Evolutionary conservation across 2,329 filamentous ascomycete genomes (phyloP).

Genomic region (Colletotrichum euphorbiae): DNA sequence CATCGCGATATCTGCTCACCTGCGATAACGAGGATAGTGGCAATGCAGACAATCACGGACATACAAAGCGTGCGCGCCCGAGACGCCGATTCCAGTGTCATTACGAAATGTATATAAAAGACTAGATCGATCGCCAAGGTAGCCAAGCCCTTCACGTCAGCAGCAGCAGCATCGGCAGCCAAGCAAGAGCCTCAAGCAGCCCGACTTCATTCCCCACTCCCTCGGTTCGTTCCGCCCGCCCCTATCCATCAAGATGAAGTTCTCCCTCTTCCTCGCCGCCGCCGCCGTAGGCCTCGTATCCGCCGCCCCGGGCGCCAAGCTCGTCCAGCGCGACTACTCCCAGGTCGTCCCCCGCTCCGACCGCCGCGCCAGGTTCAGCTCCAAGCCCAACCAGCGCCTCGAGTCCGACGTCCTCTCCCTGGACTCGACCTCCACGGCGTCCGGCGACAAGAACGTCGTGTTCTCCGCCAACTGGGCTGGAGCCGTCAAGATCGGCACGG

Average conservation of each 20-base stretch:
- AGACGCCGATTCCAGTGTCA: background rate
- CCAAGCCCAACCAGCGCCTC: conserved; percentile 39
- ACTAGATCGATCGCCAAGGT: conserved; percentile 12
- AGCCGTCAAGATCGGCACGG: conserved; percentile 44
- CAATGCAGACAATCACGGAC: background rate
- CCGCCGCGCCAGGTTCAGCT: conserved; percentile 26
- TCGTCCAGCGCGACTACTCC: conserved; percentile 30
- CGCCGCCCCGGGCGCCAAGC: conserved; percentile 35
- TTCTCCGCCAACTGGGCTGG: conserved; percentile 48
- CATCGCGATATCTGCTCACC: conserved; percentile 26
- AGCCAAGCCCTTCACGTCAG: background rate
- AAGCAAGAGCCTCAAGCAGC: conserved; percentile 10
- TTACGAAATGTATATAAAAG: conserved; percentile 12
- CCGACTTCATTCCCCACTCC: background rate
- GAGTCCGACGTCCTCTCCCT: background rate
- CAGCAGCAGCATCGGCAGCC: conserved; percentile 21
- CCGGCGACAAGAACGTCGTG: conserved; percentile 33
- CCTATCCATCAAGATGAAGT: conserved; percentile 28
- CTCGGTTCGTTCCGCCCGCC: background rate
- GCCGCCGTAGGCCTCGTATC: conserved; percentile 38
- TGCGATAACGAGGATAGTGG: conserved; percentile 30
- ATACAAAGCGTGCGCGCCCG: background rate
- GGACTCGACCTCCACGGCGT: background rate
- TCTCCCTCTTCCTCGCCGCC: conserved; percentile 35
- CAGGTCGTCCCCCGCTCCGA: conserved; percentile 17